A percentile compares a stretch with the other conserved stretches of the same genome.
Evolutionary conservation across 345 rosid species (phyloP).

Genomic region (Trapa incisa): DNA sequence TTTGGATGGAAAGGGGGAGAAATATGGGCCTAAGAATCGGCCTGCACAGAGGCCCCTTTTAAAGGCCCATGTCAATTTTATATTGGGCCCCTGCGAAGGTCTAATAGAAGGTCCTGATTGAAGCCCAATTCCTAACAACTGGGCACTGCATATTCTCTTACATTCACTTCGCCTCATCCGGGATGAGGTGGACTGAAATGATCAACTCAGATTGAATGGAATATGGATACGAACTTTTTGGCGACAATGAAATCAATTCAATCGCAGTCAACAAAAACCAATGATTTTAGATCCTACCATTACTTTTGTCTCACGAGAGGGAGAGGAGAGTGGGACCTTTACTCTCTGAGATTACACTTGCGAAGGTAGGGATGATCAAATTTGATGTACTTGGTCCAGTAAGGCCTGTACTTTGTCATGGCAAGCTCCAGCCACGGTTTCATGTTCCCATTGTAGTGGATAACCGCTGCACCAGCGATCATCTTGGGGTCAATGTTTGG

Average conservation of each 20-base stretch:
- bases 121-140: no score
- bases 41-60: no score
- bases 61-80: no score
- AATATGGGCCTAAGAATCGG: no score
- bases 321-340: constrained; percentile 9
- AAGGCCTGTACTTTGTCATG: constrained; percentile 79
- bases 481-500: constrained; percentile 68
- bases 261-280: neutral
- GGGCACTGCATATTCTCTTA: neutral
- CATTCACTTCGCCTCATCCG: neutral
- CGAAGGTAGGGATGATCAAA: constrained; percentile 79
- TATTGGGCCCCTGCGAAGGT: no score
- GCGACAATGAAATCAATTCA: neutral
- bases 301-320: neutral
- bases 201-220: neutral
- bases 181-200: no score
- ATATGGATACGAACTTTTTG: neutral
- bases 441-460: constrained; percentile 98
- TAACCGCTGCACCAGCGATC: constrained; percentile 79
- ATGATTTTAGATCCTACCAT: neutral
- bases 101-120: no score
- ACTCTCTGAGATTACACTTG: constrained; percentile 63
- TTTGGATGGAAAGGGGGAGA: no score
- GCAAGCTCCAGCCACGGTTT: constrained; percentile 98
- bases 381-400: constrained; percentile 86